These are phyloP conservation scores for Sporothrix inflata DNA, from an alignment of 2,329 filamentous ascomycete species.

Conservation along the genomic window DNA sequence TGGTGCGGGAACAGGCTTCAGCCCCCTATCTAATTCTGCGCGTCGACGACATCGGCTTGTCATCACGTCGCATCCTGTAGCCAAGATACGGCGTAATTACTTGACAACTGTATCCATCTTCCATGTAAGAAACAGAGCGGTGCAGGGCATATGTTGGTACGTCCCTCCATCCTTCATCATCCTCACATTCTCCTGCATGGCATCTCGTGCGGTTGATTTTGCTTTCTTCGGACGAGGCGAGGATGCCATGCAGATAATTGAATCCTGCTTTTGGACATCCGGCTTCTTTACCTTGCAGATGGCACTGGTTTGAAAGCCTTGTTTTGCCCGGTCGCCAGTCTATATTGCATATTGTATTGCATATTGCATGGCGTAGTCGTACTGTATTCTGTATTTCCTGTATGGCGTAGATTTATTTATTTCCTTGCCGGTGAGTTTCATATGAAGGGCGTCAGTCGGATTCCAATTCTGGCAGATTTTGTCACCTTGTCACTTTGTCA, in stretches of 20 bases:
- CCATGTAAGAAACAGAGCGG: not conserved
- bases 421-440: not conserved
- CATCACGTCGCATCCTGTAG: not conserved
- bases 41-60: slow-evolving; percentile 18
- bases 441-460: not conserved
- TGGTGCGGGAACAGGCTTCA: slow-evolving; percentile 13
- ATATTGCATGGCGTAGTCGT: not conserved
- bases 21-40: not conserved
- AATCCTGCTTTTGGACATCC: not conserved
- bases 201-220: not conserved
- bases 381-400: not conserved
- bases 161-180: not conserved
- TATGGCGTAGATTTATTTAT: not conserved
- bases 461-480: not conserved
- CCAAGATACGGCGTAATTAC: no score
- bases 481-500: not conserved
- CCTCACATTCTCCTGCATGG: not conserved
- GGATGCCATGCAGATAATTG: not conserved
- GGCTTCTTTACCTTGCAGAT: not conserved
- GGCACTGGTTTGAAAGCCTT: not conserved
- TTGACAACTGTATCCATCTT: not conserved
- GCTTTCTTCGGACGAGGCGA: not conserved
- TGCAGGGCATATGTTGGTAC: not conserved
- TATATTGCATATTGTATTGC: slow-evolving; percentile 20
- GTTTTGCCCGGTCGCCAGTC: slow-evolving; percentile 4